Base-by-base conservation (phyloP, 2,329 filamentous ascomycete genomes). In the Paraphaeosphaeria sporulosa region DNA sequence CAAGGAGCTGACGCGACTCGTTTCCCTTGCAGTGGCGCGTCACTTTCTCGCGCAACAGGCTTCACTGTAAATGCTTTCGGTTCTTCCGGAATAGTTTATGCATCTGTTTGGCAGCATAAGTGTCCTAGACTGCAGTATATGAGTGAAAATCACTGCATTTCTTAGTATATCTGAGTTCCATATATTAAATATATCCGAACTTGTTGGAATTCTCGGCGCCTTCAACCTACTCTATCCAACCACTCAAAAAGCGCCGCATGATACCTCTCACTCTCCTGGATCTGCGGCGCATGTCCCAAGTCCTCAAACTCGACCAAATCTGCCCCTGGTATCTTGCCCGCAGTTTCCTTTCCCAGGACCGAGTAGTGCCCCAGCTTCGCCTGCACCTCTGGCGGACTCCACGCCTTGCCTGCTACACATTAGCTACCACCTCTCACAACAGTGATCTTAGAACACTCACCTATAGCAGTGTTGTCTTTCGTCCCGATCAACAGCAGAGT, bases 321-420 rank as follows among this genome's bases (percentile, higher is more conserved):
- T 30, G 47, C 27, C 47, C 47, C 47, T 4, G 47, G 47, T 3
- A 49, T 49, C 47, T 30, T 49, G 17, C 32, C 17, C 30, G 15
- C 30, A 4, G 47, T 34, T 10, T 49, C 27, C 47, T 49, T 49
- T 17, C 47, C 47, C n/a, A 49, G 17, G 17, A 49, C 27, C 27
- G 25, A 34, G 27, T 49, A 49, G 8, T 49, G 36, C 15, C 47
- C 47, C 17, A 49, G 19, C 47, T 34, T 49, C 27, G 47, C 47
- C 47, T 49, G 47, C 47, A 49, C 47, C 17, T 49, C 47, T 4
- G 27, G 27, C 27, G 47, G 47, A 49, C 47, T 49, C 47, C 47
- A 49, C 47, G 47, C 47, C 27, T 49, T 49, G 25, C 47, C 47
- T 40, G 38, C 38, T 40, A n/a, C 38, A n/a, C 38, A 40, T 40